Base-by-base conservation (phyloP, 441 rosid genomes). In the Mallotus repandus region DNA sequence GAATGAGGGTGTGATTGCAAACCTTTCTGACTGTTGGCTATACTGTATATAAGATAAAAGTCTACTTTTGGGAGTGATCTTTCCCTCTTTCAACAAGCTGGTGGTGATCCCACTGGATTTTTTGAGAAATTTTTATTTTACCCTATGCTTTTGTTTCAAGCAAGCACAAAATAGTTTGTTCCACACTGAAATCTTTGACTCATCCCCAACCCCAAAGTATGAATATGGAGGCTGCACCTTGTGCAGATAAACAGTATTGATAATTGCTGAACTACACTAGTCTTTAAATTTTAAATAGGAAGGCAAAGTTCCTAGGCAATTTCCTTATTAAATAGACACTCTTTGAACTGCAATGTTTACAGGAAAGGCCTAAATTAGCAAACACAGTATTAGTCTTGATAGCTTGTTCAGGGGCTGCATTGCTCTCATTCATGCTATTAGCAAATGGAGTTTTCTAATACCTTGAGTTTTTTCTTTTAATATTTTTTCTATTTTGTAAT, bases 391-490 rank as follows among this genome's bases (percentile, higher is more conserved):
- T 29, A 29, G 32, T 29, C 25, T 18, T 63, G 13, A 66, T 22
- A 59, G 12, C 41, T 56, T 19, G 13, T 61, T 18, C 18, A 38
- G 45, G 65, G 16, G n/a, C 7, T 57, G 38, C 64, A 2, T 19
- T 70, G 43, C 13, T 25, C 11, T 57, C 32, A 2, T 22, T 56
- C 35, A 41, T 68, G 71, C 35, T 19, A 35, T 68, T 19, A n/a
- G 49, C 48, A 68, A 67, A 63, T 19, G n/a, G 19, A 63, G 32
- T 11, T 63, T 12, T 63, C 32, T 63, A 21, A 18, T 29, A 46
- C 19, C 53, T 64, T 45, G 68, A 63, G n/a, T 64, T 19, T 11
- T 63, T 63, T 50, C 22, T 5, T n/a, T 66, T 25, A 65, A 57
- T 57, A 21, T 19, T 11, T 16, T 16, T 18, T 50, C 22, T 18